Base-by-base conservation (phyloP, 805 yeast species). In the Spencermartinsiella europaea region DNA sequence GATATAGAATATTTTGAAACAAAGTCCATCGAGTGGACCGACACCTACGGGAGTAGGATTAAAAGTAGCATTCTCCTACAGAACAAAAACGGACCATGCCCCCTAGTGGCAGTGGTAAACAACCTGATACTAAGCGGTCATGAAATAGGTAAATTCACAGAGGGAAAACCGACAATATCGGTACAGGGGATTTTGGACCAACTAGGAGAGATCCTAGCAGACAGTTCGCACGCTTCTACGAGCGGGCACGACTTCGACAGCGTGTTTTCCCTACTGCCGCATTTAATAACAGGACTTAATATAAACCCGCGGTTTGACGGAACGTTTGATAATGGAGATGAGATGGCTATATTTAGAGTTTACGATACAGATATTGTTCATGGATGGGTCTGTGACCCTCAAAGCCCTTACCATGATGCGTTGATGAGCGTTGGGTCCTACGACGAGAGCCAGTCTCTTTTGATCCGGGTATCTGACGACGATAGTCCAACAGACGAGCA, bases 11-110 rank as follows among this genome's bases (percentile, higher is more conserved):
- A 27, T 15, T 51, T 53, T 35, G 81, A 47, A 79, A 79, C 57
- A 25, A 53, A 53, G 46, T 37, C 22, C 37, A 45, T 52, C 36
- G 17, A 25, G 19, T 34, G 46, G 42, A 36, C 20, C 16, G 40
- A 38, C 31, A 37, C n/a, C 17, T 41, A 40, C 21, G 41, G 16
- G 4, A 40, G 31, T 5, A 16, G 15, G 2, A 42, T 31, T 34
- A 47, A 48, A 16, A 33, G 44, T 1, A 36, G 65, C 1, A 77
- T 89, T 28, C 66, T 90, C 2, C 64, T 87, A 17, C 96, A 89
- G 67, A 85, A 86, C 51, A 71, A 67, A 40, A 87, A 88, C 58
- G 96, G 96, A 0, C 95, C 96, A 0, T 89, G 96, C 60, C 95
- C 95, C 1, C 64, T 90, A 34, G 74, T 90, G 12, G 90, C 96